These are phyloP conservation scores for Phytophthora pseudosyringae DNA, from an alignment of 352 stramenopile species.

Conservation along the genomic window DNA sequence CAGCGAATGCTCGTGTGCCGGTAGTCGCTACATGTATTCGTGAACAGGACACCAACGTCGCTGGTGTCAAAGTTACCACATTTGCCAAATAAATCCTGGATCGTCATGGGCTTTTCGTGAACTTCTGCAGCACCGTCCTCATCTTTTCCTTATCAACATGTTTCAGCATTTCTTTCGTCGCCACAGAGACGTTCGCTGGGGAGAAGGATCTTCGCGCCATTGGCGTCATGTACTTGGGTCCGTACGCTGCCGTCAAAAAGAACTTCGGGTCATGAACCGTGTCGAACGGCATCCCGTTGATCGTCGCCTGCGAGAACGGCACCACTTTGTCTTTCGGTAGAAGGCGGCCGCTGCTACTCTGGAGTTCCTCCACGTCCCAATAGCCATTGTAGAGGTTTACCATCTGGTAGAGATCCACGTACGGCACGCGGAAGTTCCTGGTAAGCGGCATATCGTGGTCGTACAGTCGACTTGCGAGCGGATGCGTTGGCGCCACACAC, in stretches of 20 bases:
- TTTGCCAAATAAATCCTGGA: no score
- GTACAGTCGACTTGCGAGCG: constrained; percentile 44
- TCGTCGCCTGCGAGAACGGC: constrained; percentile 33
- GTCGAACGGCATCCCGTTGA: constrained; percentile 46
- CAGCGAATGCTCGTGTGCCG: no score
- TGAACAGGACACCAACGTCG: no score
- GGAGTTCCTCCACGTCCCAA: constrained; percentile 31
- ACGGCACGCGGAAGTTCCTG: constrained; percentile 28
- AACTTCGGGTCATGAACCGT: constrained; percentile 40
- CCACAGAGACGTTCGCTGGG: not conserved
- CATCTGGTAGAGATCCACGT: constrained; percentile 51
- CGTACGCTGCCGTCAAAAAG: constrained; percentile 44
- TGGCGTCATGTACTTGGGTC: constrained; percentile 43
- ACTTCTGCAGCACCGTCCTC: not conserved
- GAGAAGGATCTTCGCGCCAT: constrained; percentile 2
- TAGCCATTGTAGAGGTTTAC: constrained; percentile 15
- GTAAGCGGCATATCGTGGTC: constrained; percentile 20
- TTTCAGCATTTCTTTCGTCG: constrained; percentile 1
- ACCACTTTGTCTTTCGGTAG: constrained; percentile 24
- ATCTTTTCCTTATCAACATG: not conserved
- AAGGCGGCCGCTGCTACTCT: constrained; percentile 16
- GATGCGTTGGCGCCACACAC: constrained; percentile 49
- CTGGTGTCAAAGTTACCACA: no score
- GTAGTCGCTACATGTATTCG: no score
- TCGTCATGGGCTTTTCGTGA: not conserved